Evolutionary conservation across 2,329 filamentous ascomycete species (phyloP).

Genomic region (Verticillium albo-atrum): DNA sequence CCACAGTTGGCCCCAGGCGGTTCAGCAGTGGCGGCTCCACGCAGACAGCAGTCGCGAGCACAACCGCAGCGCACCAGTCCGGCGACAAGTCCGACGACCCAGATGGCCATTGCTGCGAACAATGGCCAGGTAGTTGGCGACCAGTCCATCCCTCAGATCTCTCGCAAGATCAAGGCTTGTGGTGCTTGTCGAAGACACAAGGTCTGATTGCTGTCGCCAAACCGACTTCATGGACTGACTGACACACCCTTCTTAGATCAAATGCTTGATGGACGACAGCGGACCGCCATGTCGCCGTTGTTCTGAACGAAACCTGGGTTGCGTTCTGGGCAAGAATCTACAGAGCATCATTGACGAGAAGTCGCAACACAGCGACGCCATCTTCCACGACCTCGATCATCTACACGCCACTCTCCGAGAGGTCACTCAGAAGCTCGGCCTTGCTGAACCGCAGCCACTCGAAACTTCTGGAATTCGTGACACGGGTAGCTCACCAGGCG

Average conservation of each 20-base stretch:
- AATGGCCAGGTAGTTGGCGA: conserved; percentile 3
- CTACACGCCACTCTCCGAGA: conserved; percentile 7
- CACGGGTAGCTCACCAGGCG: conserved; percentile 1
- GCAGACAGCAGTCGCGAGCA: background rate
- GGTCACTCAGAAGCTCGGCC: conserved; percentile 7
- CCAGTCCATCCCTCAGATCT: conserved; percentile 25
- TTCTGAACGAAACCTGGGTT: conserved; percentile 28
- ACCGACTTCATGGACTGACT: background rate
- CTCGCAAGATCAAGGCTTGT: conserved; percentile 34
- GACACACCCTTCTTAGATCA: conserved; percentile 22
- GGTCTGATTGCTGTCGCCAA: conserved; percentile 18
- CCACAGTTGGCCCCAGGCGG: background rate
- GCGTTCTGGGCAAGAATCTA: conserved; percentile 34
- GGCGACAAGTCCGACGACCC: background rate
- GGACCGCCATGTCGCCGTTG: conserved; percentile 33
- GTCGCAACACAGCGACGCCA: conserved; percentile 22
- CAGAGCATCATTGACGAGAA: conserved; percentile 37
- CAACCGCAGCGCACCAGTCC: background rate
- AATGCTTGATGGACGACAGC: conserved; percentile 34
- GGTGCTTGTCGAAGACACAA: conserved; percentile 36
- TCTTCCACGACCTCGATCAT: conserved; percentile 11
- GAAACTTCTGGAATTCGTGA: conserved; percentile 4
- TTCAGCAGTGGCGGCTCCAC: background rate
- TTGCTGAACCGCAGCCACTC: conserved; percentile 6
- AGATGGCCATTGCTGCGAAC: background rate